phyloP scores from a whole-genome alignment of 2,329 filamentous ascomycete species.

The Sclerotinia subarctica region DNA sequence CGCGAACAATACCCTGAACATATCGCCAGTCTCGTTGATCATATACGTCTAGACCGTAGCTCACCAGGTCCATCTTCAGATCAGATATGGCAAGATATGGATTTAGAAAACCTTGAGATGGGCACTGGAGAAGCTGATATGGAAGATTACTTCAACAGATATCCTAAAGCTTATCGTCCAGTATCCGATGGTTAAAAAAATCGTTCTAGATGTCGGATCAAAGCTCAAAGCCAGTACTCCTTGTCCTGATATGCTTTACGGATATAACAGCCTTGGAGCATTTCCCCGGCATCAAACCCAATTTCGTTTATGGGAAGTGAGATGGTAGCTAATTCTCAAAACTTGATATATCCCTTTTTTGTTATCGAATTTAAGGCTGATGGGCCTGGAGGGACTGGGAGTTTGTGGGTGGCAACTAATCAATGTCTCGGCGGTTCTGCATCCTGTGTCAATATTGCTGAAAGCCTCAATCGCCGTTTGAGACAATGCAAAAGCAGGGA shows the following conservation, averaged over 20 bases:
- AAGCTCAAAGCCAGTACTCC: background rate
- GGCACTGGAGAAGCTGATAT: conserved; percentile 12
- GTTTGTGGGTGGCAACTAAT: conserved; percentile 11
- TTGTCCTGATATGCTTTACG: background rate
- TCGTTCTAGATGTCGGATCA: background rate
- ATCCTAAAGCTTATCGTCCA: background rate
- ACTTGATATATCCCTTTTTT: conserved; percentile 6
- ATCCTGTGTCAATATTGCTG: conserved; percentile 38
- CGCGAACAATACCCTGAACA: conserved; percentile 27
- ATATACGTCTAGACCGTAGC: conserved; percentile 26
- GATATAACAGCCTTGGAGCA: conserved; percentile 23
- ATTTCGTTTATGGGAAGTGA: conserved; percentile 24
- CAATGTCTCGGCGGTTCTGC: conserved; percentile 23
- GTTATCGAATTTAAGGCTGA: conserved; percentile 7
- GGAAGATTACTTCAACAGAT: conserved; percentile 13
- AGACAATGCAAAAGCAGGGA: conserved; percentile 24
- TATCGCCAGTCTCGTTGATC: conserved; percentile 27
- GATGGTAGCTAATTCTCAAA: conserved; percentile 27
- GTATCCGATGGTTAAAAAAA: conserved; percentile 5
- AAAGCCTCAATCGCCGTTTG: conserved; percentile 30
- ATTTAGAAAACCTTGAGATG: conserved; percentile 25
- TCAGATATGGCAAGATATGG: conserved; percentile 24
- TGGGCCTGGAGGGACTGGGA: background rate
- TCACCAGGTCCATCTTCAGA: conserved; percentile 29
- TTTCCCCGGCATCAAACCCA: conserved; percentile 27